Percentiles rank a stretch among this genome's conserved stretches.
phyloP scores from a whole-genome alignment of 2,329 filamentous ascomycete genomes.

The Colletotrichum australisinense region DNA sequence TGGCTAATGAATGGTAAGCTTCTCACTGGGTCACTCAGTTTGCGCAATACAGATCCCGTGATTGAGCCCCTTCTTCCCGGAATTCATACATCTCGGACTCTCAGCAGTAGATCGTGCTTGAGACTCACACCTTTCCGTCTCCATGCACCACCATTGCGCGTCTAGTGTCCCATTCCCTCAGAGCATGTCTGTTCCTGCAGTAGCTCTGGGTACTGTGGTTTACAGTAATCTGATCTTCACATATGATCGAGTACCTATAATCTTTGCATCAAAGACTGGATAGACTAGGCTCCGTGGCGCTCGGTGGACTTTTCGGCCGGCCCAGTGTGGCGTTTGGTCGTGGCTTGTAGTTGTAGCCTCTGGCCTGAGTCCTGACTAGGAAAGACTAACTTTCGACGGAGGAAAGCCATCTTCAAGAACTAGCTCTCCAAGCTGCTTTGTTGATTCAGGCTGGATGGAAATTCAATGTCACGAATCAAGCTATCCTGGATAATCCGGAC shows the following conservation, averaged over 20 bases:
- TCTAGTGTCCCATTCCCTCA: background rate
- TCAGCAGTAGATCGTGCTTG: background rate
- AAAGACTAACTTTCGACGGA: background rate
- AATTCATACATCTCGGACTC: background rate
- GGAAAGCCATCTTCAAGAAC: background rate
- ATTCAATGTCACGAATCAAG: too few species aligned
- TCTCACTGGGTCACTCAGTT: background rate
- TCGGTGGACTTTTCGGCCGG: background rate
- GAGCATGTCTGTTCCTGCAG: background rate
- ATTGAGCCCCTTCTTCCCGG: background rate
- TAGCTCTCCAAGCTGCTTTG: background rate
- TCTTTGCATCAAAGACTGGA: background rate
- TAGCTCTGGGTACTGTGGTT: background rate
- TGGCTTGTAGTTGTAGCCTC: background rate
- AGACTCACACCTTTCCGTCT: background rate
- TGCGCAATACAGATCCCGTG: background rate
- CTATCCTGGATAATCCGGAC: background rate
- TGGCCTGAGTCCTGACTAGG: background rate
- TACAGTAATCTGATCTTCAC: background rate
- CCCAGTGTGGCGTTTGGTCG: background rate
- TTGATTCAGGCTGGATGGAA: background rate
- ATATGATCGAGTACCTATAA: background rate
- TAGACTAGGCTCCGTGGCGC: background rate
- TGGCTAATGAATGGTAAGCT: background rate
- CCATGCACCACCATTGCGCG: background rate